Evolutionary conservation across 352 stramenopile genomes (phyloP), one percentile per base, ranked within the genome.

Genomic region (Elongisporangium prolatum): DNA sequence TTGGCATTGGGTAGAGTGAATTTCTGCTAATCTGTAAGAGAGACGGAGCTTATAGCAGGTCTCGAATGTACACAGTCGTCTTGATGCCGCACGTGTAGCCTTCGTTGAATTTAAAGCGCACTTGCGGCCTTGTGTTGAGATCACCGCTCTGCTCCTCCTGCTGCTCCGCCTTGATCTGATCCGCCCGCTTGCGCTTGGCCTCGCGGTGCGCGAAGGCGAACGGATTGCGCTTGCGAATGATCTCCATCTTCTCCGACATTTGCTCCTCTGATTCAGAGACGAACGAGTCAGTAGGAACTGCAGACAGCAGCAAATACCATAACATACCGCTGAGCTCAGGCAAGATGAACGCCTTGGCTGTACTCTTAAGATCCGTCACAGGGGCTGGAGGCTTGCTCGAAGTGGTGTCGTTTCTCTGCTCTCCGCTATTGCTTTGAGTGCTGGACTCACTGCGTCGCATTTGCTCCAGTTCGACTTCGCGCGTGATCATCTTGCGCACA

Each of bases 31-130:
- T 20, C 20, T 18, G 20, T 24, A 24, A 37, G 24, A 59, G 21
- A 54, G 14, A 34, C 24, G 40, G 47, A 54, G 14, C 47, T 75
- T 66, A 85, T 71, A 96, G 67, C 55, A 96, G 86, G 66, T 97
- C 89, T 54, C 80, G 74, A 64, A 97, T 78, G 66, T 84, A 87
- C 56, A 97, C 89, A 20, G 77, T 67, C 60, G 87, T 91, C 68
- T 93, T 93, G 57, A 97, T 95, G 63, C 88, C 88, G 64, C 86
- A 89, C 22, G 85, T 96, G 70, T 93, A 95, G 44, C 89, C 89
- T 74, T 97, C 86, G 54, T 97, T 94, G 58, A 91, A 96, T 63
- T 93, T 91, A 71, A 90, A 97, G 24, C 78, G 80, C 56, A 97
- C 80, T 22, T 72, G 62, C 2, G 68, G 63, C n/a, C 83, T 68